Evolutionary conservation across 768 basidiomycete genomes (phyloP).

Genomic region (Mrakia frigida): DNA sequence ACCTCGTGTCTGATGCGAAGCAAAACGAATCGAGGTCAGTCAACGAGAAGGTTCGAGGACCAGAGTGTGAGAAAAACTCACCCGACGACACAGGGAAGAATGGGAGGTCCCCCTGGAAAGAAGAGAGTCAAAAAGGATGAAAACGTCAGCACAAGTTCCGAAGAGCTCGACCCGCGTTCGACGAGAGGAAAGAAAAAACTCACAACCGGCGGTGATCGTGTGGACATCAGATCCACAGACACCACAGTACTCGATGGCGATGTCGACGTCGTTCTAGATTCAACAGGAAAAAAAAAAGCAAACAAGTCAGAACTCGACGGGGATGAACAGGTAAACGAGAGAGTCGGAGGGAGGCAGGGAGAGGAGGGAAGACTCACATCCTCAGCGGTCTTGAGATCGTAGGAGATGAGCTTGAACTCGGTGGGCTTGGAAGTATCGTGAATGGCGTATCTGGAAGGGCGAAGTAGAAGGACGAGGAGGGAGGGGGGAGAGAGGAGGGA

Average conservation of each 20-base stretch:
- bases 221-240: constrained; percentile 8
- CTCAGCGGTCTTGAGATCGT: constrained; percentile 51
- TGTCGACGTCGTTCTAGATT: constrained; percentile 53
- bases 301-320: too few relatives aligned
- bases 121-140: not conserved
- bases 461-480: not conserved
- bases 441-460: constrained; percentile 27
- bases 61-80: not conserved
- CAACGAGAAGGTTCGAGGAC: too few relatives aligned
- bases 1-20: constrained; percentile 50
- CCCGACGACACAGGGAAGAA: constrained; percentile 16
- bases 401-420: constrained; percentile 40
- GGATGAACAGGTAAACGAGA: too few relatives aligned
- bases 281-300: too few relatives aligned
- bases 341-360: too few relatives aligned
- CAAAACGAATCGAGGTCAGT: constrained; percentile 40
- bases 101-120: not conserved
- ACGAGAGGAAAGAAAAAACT: not conserved
- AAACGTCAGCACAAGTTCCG: constrained; percentile 14
- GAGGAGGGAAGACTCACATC: constrained; percentile 27
- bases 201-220: constrained; percentile 17
- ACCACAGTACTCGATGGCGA: constrained; percentile 52
- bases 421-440: constrained; percentile 26
- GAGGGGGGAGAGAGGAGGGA: not conserved
- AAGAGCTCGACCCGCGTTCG: not conserved